These are phyloP conservation scores for Nothopassalora personata DNA, from an alignment of 2,329 filamentous ascomycete genomes.

Conservation along the genomic window DNA sequence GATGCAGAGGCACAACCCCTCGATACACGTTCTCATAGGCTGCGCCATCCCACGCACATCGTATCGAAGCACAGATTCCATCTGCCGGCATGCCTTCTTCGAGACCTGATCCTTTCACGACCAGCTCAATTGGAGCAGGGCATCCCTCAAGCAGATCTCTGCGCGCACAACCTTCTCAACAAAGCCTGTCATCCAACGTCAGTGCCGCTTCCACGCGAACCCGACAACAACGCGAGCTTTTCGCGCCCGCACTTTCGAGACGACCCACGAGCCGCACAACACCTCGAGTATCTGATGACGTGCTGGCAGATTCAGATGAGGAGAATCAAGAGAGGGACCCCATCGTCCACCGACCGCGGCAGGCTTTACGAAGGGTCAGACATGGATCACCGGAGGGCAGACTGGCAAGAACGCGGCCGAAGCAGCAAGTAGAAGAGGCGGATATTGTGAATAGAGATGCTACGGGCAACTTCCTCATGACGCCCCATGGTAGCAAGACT, in stretches of 20 bases:
- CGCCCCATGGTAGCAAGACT: slow-evolving; percentile 2
- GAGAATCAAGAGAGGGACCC: slow-evolving; percentile 16
- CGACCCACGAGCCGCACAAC: slow-evolving; percentile 22
- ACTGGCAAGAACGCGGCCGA: slow-evolving; percentile 7
- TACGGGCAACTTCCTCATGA: slow-evolving; percentile 23
- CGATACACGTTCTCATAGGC: background rate
- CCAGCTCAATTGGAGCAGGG: slow-evolving; percentile 12
- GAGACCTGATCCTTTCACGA: slow-evolving; percentile 24
- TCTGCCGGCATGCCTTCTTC: slow-evolving; percentile 9
- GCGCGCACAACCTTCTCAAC: slow-evolving; percentile 20
- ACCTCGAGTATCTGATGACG: slow-evolving; percentile 24
- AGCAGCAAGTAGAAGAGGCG: slow-evolving; percentile 16
- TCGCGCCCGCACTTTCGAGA: slow-evolving; percentile 24
- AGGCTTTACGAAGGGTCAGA: slow-evolving; percentile 12
- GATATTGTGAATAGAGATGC: slow-evolving; percentile 28
- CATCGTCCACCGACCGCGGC: slow-evolving; percentile 6
- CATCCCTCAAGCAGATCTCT: slow-evolving; percentile 11
- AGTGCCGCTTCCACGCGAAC: slow-evolving; percentile 23
- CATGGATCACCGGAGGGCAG: slow-evolving; percentile 19
- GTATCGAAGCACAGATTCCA: background rate
- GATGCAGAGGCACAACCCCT: no score
- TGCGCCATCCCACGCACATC: background rate
- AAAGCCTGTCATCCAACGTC: slow-evolving; percentile 23
- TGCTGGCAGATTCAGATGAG: slow-evolving; percentile 26
- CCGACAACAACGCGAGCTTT: slow-evolving; percentile 22